These are phyloP conservation scores for Tillandsia fasciculata DNA, from an alignment of 176 grass and related monocot genomes.

Conservation along the genomic window DNA sequence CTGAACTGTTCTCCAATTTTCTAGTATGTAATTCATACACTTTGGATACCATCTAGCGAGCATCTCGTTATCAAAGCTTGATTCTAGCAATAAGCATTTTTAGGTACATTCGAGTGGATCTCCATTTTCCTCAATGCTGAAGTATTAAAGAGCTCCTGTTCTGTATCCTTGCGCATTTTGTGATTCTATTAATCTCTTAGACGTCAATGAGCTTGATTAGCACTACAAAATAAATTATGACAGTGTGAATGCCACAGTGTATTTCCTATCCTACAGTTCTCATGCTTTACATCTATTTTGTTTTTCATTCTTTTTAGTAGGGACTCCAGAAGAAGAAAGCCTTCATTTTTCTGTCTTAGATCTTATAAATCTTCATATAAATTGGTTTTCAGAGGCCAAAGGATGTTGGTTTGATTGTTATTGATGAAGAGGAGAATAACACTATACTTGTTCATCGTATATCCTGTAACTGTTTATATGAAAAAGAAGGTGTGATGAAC, in stretches of 20 bases:
- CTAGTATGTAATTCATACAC: no score
- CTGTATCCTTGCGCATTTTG: not conserved
- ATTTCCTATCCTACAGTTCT: no score
- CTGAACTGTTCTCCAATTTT: no score
- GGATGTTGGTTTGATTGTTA: conserved; percentile 10
- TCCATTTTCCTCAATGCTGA: not conserved
- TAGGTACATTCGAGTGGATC: not conserved
- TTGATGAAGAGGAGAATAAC: not conserved
- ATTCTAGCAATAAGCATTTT: not conserved
- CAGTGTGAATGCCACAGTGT: no score
- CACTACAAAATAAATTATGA: no score
- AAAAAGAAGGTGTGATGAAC: conserved; percentile 4
- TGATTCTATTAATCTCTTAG: not conserved
- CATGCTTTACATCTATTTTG: not conserved
- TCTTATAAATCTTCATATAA: not conserved
- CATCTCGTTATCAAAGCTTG: not conserved
- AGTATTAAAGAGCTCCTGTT: not conserved
- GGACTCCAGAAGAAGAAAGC: not conserved
- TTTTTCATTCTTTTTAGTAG: not conserved
- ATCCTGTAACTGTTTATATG: not conserved
- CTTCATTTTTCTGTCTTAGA: not conserved
- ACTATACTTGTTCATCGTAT: not conserved
- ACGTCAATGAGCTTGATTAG: no score
- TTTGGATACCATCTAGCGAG: not conserved
- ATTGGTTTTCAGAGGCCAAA: not conserved